Evolutionary conservation across 2,329 filamentous ascomycete genomes (phyloP).

Genomic region (Periconia sp.): DNA sequence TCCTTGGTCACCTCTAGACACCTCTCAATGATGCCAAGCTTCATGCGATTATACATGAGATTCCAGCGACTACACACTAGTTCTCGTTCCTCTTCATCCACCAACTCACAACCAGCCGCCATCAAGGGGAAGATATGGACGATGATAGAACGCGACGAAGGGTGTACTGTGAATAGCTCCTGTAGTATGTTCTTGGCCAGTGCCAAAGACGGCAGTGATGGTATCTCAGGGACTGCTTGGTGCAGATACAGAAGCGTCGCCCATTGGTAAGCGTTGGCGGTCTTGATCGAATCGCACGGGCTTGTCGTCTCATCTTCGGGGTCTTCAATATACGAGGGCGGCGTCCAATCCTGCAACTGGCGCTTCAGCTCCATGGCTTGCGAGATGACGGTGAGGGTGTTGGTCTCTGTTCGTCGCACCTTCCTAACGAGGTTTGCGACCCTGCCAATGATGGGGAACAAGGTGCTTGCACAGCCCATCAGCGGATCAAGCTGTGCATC

Average conservation of each 20-base stretch:
- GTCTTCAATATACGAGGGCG: constrained; percentile 63
- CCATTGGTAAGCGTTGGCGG: constrained; percentile 70
- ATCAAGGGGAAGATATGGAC: constrained; percentile 74
- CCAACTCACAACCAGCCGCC: constrained; percentile 69
- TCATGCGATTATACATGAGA: constrained; percentile 65
- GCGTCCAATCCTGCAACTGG: constrained; percentile 66
- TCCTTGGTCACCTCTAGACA: constrained; percentile 69
- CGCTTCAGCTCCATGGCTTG: constrained; percentile 67
- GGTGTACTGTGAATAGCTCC: constrained; percentile 67
- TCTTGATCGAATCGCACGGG: constrained; percentile 69
- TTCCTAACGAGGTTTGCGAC: constrained; percentile 70
- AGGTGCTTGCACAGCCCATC: constrained; percentile 71
- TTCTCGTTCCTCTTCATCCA: constrained; percentile 63
- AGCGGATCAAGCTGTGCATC: constrained; percentile 70
- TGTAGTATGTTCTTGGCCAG: constrained; percentile 68
- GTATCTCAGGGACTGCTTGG: constrained; percentile 72
- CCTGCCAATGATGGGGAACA: constrained; percentile 72
- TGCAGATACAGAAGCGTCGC: constrained; percentile 71
- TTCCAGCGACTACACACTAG: constrained; percentile 71
- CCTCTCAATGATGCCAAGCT: constrained; percentile 71
- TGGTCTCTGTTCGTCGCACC: constrained; percentile 62
- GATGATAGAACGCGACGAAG: constrained; percentile 67
- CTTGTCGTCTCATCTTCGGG: constrained; percentile 69
- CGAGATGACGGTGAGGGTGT: constrained; percentile 66
- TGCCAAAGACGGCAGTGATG: constrained; percentile 61